Percentiles rank a stretch among this genome's conserved stretches.
Conservation (phyloP, 2,329 filamentous ascomycete species). For the Davidsoniella eucalypti region DNA sequence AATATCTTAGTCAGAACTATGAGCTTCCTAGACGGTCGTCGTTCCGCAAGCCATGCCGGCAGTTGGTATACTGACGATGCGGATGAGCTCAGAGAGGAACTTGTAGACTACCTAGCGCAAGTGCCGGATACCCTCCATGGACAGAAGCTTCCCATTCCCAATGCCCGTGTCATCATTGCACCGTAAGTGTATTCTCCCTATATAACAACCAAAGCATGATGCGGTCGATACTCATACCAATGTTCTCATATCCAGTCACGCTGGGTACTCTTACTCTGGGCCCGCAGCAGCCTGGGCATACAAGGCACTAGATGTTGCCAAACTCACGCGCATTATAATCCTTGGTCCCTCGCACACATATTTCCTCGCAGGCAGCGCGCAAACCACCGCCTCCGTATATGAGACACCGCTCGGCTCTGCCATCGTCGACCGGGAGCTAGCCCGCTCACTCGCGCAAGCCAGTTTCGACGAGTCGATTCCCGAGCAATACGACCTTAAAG, state of each 20-base stretch:
- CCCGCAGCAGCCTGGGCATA: conserved; percentile 90
- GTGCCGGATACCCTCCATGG: conserved; percentile 53
- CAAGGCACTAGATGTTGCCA: conserved; percentile 66
- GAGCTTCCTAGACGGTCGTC: conserved; percentile 14
- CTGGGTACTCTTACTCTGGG: conserved; percentile 85
- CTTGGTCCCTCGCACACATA: conserved; percentile 86
- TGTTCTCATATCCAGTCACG: conserved; percentile 46
- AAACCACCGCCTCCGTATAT: conserved; percentile 56
- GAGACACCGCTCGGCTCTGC: conserved; percentile 60
- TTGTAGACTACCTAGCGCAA: conserved; percentile 56
- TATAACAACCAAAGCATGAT: neutral
- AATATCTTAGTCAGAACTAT: neutral
- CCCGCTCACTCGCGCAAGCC: conserved; percentile 29
- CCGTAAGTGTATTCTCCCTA: conserved; percentile 45
- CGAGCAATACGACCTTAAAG: conserved; percentile 50
- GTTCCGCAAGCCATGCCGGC: conserved; percentile 59
- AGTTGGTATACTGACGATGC: conserved; percentile 65
- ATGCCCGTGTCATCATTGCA: conserved; percentile 75
- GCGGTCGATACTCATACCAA: neutral
- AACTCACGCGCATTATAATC: conserved; percentile 75
- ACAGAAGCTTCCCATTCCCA: conserved; percentile 45
- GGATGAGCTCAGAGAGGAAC: conserved; percentile 44
- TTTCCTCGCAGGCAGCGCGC: conserved; percentile 59
- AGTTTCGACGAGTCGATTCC: conserved; percentile 37
- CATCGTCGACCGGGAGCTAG: conserved; percentile 41